A percentile compares a stretch with the other conserved stretches of the same genome.
Evolutionary conservation across 768 basidiomycete genomes (phyloP).

Genomic region (Leucocoprinus leucothites): DNA sequence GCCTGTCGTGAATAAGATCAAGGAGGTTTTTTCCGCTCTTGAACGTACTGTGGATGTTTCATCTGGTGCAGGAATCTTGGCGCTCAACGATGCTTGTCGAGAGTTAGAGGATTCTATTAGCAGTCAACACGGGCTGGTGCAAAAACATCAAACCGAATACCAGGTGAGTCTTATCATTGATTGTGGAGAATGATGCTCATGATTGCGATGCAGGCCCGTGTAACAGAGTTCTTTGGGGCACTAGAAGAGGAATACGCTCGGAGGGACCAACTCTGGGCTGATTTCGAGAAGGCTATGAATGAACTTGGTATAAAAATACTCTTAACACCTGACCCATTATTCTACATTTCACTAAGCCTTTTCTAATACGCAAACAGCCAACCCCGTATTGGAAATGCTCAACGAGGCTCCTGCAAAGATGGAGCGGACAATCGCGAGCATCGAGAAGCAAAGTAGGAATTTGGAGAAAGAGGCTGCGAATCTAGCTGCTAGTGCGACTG

Average conservation of each 20-base stretch:
- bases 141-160: slow-evolving; percentile 33
- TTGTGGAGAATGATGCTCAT: neutral
- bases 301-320: slow-evolving; percentile 38
- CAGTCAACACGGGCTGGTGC: slow-evolving; percentile 40
- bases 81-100: slow-evolving; percentile 55
- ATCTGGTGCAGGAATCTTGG: slow-evolving; percentile 41
- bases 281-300: slow-evolving; percentile 41
- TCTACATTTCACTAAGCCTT: slow-evolving; percentile 3
- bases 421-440: slow-evolving; percentile 46
- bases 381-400: slow-evolving; percentile 36
- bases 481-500: slow-evolving; percentile 16
- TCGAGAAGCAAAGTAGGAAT: slow-evolving; percentile 53
- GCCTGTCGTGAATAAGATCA: slow-evolving; percentile 47
- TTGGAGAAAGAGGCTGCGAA: slow-evolving; percentile 32
- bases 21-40: slow-evolving; percentile 32
- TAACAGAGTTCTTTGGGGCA: slow-evolving; percentile 37
- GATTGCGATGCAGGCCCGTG: slow-evolving; percentile 33
- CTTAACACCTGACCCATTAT: neutral
- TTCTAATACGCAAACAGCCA: slow-evolving; percentile 31
- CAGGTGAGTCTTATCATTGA: slow-evolving; percentile 34
- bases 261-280: slow-evolving; percentile 49
- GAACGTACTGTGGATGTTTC: slow-evolving; percentile 34
- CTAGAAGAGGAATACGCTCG: slow-evolving; percentile 46
- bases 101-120: slow-evolving; percentile 38
- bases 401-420: slow-evolving; percentile 46